Base-by-base conservation (phyloP, 202 grass and related monocot species). In the Setaria viridis region DNA sequence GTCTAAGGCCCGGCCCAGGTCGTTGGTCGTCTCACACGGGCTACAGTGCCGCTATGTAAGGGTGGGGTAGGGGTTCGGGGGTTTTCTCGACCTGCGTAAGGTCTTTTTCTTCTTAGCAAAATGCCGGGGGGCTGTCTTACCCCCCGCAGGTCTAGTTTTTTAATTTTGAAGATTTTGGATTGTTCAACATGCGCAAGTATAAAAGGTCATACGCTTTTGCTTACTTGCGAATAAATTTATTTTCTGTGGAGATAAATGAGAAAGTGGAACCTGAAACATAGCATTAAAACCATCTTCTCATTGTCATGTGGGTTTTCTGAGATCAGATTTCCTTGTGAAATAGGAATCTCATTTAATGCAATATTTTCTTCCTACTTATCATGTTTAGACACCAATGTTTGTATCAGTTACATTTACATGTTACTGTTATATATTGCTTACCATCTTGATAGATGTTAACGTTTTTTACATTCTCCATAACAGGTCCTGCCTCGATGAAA, bases 401-500 rank as follows among this genome's bases (percentile, higher is more conserved):
- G 34, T 57, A 6, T 60, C 32, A 34, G 34, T 76, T 85, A 43
- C 20, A 70, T 89, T 85, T 74, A 47, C 59, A 21, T 77, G 63
- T 74, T 76, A 37, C 21, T 59, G 25, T n/a, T 86, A 21, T 70
- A 58, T 63, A 79, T 86, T 71, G 41, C 48, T 54, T 88, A 76
- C n/a, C 21, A 12, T 84, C 60, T 48, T 72, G 47, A 83, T 86
- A 80, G 9, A 83, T 53, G 35, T 80, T 80, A 50, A 15, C 1
- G 3, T 86, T 62, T 75, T 56, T 86, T 16, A 47, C 57, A 67
- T 48, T 85, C 76, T 54, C 33, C n/a, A 71, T 90, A 74, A 90
- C 82, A 98, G 95, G 93, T 98, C 95, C 32, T 91, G 86, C 85
- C 95, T 98, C 30, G 95, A 98, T 71, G 93, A 98, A 89, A 98